Evolutionary conservation across 1,284 basidiomycete species (phyloP).

Genomic region (Sanghuangporus sanghuang): DNA sequence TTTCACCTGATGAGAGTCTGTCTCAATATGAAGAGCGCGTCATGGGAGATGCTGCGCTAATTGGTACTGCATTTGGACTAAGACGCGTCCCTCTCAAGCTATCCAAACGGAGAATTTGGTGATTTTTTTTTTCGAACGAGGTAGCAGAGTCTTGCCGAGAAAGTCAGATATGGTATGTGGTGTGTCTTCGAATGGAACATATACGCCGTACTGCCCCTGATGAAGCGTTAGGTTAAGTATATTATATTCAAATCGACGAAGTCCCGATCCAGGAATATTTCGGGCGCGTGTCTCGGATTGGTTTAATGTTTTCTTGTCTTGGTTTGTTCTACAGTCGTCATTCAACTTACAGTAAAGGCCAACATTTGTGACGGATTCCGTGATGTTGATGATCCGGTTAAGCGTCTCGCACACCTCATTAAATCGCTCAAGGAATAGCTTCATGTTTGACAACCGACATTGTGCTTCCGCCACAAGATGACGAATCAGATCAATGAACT

Average conservation of each 20-base stretch:
- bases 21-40: not conserved
- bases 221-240: too few species aligned
- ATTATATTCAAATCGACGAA: too few species aligned
- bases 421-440: not conserved
- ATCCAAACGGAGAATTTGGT: not conserved
- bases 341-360: not conserved
- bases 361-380: not conserved
- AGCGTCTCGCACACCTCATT: not conserved
- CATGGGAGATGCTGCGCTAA: not conserved
- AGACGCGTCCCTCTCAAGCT: not conserved
- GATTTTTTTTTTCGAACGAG: not conserved
- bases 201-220: too few species aligned
- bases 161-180: too few species aligned
- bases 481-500: not conserved
- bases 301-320: too few species aligned
- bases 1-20: constrained; percentile 16
- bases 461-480: not conserved
- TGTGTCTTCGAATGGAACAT: too few species aligned
- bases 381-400: not conserved
- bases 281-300: too few species aligned
- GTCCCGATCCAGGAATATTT: too few species aligned
- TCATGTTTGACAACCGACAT: not conserved
- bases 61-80: not conserved
- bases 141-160: too few species aligned
- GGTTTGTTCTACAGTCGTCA: too few species aligned